Evolutionary conservation across 1,284 basidiomycete genomes (phyloP).

Genomic region (Ustilago lituana): DNA sequence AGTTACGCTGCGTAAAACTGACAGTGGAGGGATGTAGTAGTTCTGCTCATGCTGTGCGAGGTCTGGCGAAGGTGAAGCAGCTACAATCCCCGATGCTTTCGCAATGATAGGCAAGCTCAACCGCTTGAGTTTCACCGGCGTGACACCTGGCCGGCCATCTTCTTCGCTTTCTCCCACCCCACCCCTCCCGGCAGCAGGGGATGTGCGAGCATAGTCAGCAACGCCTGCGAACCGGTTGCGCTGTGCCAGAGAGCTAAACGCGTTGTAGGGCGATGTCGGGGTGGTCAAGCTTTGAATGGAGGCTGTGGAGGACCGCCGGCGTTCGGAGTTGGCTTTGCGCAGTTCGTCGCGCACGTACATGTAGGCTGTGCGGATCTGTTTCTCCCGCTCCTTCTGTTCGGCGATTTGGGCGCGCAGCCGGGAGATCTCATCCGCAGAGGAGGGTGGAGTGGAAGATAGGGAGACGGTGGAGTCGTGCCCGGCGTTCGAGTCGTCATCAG

Average conservation of each 20-base stretch:
- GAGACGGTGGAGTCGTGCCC: neutral
- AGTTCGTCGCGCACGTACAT: constrained; percentile 55
- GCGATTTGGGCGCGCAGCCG: constrained; percentile 30
- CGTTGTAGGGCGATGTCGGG: no score
- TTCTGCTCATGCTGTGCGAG: no score
- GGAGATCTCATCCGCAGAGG: constrained; percentile 12
- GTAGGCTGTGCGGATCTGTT: constrained; percentile 57
- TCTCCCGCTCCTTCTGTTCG: constrained; percentile 49
- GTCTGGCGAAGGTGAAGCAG: neutral
- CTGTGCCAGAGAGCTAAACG: no score
- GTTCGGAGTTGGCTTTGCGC: constrained; percentile 46
- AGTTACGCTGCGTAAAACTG: no score
- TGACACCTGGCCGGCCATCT: no score
- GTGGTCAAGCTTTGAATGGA: no score
- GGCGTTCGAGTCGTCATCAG: neutral
- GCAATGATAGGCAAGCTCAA: constrained; percentile 35
- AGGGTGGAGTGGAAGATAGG: no score
- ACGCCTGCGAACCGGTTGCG: no score
- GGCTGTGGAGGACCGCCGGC: constrained; percentile 29
- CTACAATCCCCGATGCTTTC: neutral
- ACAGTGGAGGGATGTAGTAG: no score
- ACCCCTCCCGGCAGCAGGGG: no score
- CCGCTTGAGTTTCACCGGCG: constrained; percentile 41
- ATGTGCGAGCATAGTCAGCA: no score
- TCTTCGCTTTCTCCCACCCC: no score